Conservation (phyloP, 306 rosid genomes). For the Macrotyloma uniflorum region DNA sequence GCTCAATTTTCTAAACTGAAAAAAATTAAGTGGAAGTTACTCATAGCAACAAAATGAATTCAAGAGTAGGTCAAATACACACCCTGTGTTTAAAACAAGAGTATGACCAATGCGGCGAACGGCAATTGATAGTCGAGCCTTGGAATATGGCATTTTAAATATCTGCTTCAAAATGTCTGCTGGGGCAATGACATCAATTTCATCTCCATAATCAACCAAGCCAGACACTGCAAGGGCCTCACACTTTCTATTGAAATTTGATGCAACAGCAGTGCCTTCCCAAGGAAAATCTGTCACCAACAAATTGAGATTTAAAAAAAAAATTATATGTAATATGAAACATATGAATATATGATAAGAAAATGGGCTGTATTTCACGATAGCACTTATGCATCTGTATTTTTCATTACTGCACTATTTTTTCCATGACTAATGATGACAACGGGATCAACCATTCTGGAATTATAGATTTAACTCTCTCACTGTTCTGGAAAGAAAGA, state of each 20-base stretch:
- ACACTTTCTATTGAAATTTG: constrained; percentile 80
- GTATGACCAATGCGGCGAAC: constrained; percentile 93
- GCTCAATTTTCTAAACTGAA: constrained; percentile 27
- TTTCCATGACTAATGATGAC: constrained; percentile 8
- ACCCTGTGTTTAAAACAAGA: constrained; percentile 91
- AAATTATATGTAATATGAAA: constrained; percentile 31
- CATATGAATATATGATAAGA: neutral
- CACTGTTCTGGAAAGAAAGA: neutral
- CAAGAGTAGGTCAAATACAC: constrained; percentile 36
- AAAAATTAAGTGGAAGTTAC: constrained; percentile 10
- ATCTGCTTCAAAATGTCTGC: constrained; percentile 94
- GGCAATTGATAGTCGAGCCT: constrained; percentile 86
- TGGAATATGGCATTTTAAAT: constrained; percentile 94
- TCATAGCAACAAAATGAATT: constrained; percentile 12
- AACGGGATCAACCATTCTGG: no score
- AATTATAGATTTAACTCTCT: neutral
- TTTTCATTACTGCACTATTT: constrained; percentile 5
- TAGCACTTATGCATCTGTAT: constrained; percentile 8
- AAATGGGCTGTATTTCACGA: constrained; percentile 3
- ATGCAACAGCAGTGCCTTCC: constrained; percentile 74
- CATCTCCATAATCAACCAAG: constrained; percentile 92
- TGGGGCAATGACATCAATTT: constrained; percentile 93
- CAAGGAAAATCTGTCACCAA: constrained; percentile 72
- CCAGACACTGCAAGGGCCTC: constrained; percentile 96
- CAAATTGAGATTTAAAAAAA: constrained; percentile 28